Evolutionary conservation across 2,329 filamentous ascomycete species (phyloP), one percentile per base, ranked within the genome.

Genomic region (Didymellaceae sp.): DNA sequence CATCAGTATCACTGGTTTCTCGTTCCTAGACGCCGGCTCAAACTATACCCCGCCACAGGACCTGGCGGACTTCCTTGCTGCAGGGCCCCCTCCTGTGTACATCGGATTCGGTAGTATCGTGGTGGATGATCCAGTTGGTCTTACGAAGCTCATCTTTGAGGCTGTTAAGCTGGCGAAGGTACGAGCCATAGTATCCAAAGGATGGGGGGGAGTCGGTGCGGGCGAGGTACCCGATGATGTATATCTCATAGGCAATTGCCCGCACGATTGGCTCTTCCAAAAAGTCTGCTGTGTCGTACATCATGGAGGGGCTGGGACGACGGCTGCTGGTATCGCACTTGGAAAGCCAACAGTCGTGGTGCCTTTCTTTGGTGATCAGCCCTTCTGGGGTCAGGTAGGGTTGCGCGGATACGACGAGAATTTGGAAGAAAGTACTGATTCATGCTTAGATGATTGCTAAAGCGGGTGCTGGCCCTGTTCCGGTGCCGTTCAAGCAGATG

Each of bases 301-400:
- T 52, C 82, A 86, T 43, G 82, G 82, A 16, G 83, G 82, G 6
- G 82, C 82, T 11, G 82, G 83, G 4, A 85, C 82, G 0, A 84
- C 82, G 2, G 81, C 83, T 1, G 78, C 77, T 28, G 82, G 82
- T 1, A 74, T 85, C 4, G 64, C 73, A 2, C 74, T 80, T 37
- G 82, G 77, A 0, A 68, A 74, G 14, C 82, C 82, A 0, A 85
- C 82, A 0, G 65, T 78, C 0, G 75, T 85, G 16, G 77, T 85
- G 0, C 82, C 82, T 0, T 85, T 83, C 58, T 83, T 83, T 55
- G 80, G 81, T 38, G 81, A 84, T n/a, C 80, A 83, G 57, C 77
- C 76, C 1, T 82, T 83, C 60, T 83, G 80, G 81, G 80, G 79
- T 6, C 63, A 52, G 25, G 48, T 46, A 34, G 18, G 26, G 8